Evolutionary conservation across 2,329 filamentous ascomycete species (phyloP).

Genomic region (Parastagonospora avenae): DNA sequence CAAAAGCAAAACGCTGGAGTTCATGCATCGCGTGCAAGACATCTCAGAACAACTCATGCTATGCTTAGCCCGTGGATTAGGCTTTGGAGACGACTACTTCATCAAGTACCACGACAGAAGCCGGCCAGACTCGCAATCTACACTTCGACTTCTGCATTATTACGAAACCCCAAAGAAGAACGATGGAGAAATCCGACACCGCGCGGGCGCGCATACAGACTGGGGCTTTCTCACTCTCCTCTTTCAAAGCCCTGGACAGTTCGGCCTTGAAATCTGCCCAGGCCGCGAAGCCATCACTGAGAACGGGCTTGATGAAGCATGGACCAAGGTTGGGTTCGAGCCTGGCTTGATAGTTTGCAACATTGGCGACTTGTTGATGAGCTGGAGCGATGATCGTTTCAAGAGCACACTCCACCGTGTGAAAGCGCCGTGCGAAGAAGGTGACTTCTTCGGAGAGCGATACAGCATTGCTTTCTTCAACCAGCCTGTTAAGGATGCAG

Average conservation of each 20-base stretch:
- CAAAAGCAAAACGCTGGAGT: conserved; percentile 50
- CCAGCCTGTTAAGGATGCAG: conserved; percentile 63
- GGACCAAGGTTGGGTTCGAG: conserved; percentile 63
- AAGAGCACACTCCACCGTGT: conserved; percentile 70
- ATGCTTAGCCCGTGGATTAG: conserved; percentile 63
- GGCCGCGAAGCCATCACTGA: conserved; percentile 65
- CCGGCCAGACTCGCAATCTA: conserved; percentile 59
- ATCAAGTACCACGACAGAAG: conserved; percentile 58
- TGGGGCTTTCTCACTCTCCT: conserved; percentile 68
- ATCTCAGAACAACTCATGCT: conserved; percentile 63
- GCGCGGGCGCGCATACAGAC: conserved; percentile 68
- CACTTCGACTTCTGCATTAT: conserved; percentile 63
- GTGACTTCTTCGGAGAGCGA: conserved; percentile 62
- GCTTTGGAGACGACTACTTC: conserved; percentile 63
- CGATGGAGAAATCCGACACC: conserved; percentile 55
- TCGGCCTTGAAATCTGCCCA: conserved; percentile 68
- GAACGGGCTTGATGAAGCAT: conserved; percentile 64
- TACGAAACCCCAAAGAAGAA: conserved; percentile 45
- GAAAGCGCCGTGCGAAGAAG: conserved; percentile 62
- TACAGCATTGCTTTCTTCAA: conserved; percentile 72
- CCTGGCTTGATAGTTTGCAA: conserved; percentile 61
- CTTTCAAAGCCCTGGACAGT: conserved; percentile 66
- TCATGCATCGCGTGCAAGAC: conserved; percentile 61
- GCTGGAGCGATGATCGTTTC: conserved; percentile 70
- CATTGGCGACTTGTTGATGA: conserved; percentile 70